Percentiles rank a stretch among this genome's conserved stretches.
These are phyloP conservation scores for Aristolochia contorta DNA, from an alignment of 164 flowering plant genomes.

Conservation along the genomic window DNA sequence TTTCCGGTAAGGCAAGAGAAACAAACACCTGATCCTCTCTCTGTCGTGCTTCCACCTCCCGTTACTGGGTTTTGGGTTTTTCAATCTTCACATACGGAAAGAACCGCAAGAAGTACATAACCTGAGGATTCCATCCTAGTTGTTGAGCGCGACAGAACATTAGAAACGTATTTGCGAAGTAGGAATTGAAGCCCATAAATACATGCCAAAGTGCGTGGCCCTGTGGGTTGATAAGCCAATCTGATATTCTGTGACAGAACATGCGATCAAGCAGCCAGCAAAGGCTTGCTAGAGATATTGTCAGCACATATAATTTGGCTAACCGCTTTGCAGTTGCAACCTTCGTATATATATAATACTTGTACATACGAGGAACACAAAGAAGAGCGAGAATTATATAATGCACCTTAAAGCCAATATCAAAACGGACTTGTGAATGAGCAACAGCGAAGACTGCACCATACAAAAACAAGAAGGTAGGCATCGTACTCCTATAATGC, in stretches of 20 bases:
- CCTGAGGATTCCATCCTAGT: slow-evolving; percentile 53
- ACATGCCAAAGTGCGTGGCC: slow-evolving; percentile 84
- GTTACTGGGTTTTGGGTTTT: slow-evolving; percentile 53
- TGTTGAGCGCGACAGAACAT: slow-evolving; percentile 86
- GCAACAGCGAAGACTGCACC: slow-evolving; percentile 54
- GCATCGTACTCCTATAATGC: slow-evolving; percentile 87
- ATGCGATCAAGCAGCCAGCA: slow-evolving; percentile 62
- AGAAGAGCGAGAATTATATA: slow-evolving; percentile 56
- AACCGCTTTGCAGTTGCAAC: slow-evolving; percentile 50
- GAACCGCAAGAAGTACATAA: slow-evolving; percentile 38
- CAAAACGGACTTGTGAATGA: slow-evolving; percentile 48
- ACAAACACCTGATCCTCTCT: neutral
- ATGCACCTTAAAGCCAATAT: slow-evolving; percentile 59
- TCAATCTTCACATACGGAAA: slow-evolving; percentile 70
- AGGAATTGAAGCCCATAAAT: slow-evolving; percentile 71
- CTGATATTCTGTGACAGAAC: slow-evolving; percentile 35
- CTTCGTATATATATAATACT: slow-evolving; percentile 63
- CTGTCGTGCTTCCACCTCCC: neutral
- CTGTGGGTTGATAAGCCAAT: slow-evolving; percentile 53
- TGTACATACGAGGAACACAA: slow-evolving; percentile 79
- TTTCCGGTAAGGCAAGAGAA: neutral
- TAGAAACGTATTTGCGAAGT: slow-evolving; percentile 70
- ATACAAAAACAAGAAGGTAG: slow-evolving; percentile 65
- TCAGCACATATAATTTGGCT: slow-evolving; percentile 47
- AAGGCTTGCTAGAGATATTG: slow-evolving; percentile 36